phyloP scores from a whole-genome alignment of 2,329 filamentous ascomycete species.

The Scolecobasidium constrictum region DNA sequence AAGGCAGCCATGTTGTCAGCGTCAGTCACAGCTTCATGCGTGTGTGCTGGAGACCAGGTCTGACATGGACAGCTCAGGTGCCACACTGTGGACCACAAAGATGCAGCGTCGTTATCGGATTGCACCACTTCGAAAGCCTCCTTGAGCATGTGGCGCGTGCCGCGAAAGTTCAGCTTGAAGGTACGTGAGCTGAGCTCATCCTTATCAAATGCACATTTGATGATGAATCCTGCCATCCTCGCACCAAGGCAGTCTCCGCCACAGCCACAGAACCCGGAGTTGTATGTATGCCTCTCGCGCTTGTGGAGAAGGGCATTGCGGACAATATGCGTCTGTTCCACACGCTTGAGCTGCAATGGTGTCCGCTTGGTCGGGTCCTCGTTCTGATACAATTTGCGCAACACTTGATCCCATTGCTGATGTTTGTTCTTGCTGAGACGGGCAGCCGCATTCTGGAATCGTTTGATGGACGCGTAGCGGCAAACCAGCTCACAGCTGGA shows the following conservation, averaged over 20 bases:
- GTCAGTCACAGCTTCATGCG: neutral
- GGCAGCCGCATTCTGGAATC: too few relatives aligned
- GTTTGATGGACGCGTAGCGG: neutral
- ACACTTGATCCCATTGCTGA: too few relatives aligned
- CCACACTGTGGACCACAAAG: neutral
- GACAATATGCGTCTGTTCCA: too few relatives aligned
- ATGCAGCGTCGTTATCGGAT: neutral
- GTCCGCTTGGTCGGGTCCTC: too few relatives aligned
- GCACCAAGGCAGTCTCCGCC: constrained; percentile 5
- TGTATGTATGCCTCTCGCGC: neutral
- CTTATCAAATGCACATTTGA: constrained; percentile 1
- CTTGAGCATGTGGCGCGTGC: too few relatives aligned
- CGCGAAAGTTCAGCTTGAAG: neutral
- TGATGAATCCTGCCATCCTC: neutral
- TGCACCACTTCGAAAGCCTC: neutral
- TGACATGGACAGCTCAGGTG: constrained; percentile 6
- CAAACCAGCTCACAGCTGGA: neutral
- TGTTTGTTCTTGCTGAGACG: too few relatives aligned
- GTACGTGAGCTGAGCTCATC: neutral
- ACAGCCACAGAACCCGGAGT: neutral
- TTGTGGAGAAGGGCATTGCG: too few relatives aligned
- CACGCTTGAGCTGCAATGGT: too few relatives aligned
- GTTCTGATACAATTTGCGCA: too few relatives aligned
- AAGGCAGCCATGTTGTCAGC: neutral
- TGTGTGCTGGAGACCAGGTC: constrained; percentile 3